Conservation (phyloP, 148 eudicot species). For the Vaccinium corymbosum region DNA sequence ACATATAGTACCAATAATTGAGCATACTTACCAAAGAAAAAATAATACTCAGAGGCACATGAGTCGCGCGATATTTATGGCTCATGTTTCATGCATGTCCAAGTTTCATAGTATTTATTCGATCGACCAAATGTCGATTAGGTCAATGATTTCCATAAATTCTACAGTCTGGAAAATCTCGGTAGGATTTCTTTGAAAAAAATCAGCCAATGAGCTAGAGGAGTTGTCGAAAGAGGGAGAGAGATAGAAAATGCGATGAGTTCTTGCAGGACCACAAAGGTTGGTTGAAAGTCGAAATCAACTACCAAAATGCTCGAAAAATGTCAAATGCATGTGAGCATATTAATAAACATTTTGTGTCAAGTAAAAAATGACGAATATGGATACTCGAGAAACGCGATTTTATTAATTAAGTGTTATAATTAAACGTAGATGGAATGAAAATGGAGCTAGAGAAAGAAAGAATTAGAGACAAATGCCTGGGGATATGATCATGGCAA, state of each 20-base stretch:
- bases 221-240: not conserved
- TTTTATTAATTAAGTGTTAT: not conserved
- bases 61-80: slow-evolving; percentile 10
- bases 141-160: not conserved
- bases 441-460: not conserved
- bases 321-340: not conserved
- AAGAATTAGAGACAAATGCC: slow-evolving; percentile 18
- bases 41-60: slow-evolving; percentile 6
- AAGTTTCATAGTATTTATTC: slow-evolving; percentile 9
- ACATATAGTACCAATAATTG: not conserved
- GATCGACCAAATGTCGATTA: not conserved
- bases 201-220: not conserved
- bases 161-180: not conserved
- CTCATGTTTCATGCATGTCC: slow-evolving; percentile 12
- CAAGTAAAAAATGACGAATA: not conserved
- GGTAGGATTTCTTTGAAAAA: not conserved
- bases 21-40: not conserved
- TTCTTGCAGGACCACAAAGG: not conserved
- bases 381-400: not conserved
- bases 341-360: not conserved
- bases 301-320: not conserved
- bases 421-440: not conserved
- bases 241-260: not conserved
- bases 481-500: slow-evolving; percentile 11
- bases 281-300: not conserved